Conservation (phyloP, 106 monocot genomes). For the Platanthera zijinensis region DNA sequence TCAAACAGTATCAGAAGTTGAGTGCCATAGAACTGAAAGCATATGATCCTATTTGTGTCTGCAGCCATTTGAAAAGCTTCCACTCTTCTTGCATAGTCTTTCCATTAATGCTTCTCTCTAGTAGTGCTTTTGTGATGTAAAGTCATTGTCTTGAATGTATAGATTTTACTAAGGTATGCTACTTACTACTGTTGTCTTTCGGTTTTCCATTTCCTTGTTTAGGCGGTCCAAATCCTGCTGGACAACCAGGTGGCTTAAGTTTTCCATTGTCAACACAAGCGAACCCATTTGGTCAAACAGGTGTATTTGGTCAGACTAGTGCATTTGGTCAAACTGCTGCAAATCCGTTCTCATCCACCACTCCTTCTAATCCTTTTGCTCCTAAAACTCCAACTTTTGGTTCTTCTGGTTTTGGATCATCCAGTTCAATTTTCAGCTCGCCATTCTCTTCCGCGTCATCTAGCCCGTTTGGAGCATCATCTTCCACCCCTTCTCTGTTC, state of each 20-base stretch:
- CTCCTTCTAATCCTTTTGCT: constrained; percentile 56
- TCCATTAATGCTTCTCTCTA: background rate
- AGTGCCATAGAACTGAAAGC: background rate
- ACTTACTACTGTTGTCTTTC: constrained; percentile 8
- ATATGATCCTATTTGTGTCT: background rate
- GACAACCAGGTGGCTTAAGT: constrained; percentile 34
- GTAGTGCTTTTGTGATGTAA: background rate
- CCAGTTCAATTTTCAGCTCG: constrained; percentile 45
- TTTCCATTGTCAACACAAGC: constrained; percentile 40
- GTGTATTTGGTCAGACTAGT: constrained; percentile 60
- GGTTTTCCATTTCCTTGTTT: background rate
- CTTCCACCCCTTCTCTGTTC: constrained; percentile 56
- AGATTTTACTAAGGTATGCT: background rate
- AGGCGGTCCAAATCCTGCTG: constrained; percentile 71
- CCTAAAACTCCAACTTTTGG: constrained; percentile 57
- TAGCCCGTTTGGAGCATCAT: constrained; percentile 59
- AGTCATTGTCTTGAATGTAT: background rate
- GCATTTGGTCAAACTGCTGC: constrained; percentile 67
- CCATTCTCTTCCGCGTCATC: constrained; percentile 55
- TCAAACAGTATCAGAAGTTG: background rate
- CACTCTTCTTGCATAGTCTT: background rate
- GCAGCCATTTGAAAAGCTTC: background rate
- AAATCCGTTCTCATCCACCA: constrained; percentile 45
- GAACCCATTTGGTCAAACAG: constrained; percentile 62
- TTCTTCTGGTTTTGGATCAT: constrained; percentile 59